These are phyloP conservation scores for Spinellus fusiger DNA, from an alignment of 192 early-diverging fungal species.

Conservation along the genomic window DNA sequence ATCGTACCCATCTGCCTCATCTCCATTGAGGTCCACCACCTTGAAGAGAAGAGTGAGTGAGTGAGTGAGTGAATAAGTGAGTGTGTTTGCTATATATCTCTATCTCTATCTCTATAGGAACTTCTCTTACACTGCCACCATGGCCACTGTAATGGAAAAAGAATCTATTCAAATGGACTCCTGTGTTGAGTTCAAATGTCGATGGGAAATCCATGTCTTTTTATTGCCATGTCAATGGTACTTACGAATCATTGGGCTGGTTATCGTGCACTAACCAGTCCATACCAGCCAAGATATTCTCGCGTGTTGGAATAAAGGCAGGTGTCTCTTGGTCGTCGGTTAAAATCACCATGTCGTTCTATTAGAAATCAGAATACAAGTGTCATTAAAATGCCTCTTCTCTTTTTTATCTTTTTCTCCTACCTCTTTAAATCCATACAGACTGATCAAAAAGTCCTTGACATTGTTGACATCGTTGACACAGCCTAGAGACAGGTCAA, in stretches of 20 bases:
- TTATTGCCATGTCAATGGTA: neutral
- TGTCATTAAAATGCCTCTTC: neutral
- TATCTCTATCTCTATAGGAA: neutral
- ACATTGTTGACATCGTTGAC: constrained; percentile 80
- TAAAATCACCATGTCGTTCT: constrained; percentile 61
- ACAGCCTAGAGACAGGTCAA: constrained; percentile 51
- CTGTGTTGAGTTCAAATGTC: neutral
- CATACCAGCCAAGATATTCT: constrained; percentile 73
- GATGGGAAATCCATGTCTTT: too few species aligned
- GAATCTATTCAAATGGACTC: constrained; percentile 36
- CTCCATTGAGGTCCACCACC: constrained; percentile 44
- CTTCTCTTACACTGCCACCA: constrained; percentile 47
- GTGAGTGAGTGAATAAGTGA: neutral
- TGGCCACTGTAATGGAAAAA: constrained; percentile 83
- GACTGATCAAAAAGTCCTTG: constrained; percentile 59
- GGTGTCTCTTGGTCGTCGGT: constrained; percentile 70
- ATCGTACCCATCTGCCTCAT: constrained; percentile 78
- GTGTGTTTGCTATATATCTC: neutral
- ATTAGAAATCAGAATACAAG: neutral
- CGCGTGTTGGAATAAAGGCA: constrained; percentile 58
- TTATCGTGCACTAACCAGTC: constrained; percentile 69
- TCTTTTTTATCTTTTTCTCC: neutral
- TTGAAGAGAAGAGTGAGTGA: neutral
- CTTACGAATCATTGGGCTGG: constrained; percentile 66
- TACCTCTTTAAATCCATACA: constrained; percentile 56